These are phyloP conservation scores for Starmerella powellii DNA, from an alignment of 805 yeast genomes.

Conservation along the genomic window DNA sequence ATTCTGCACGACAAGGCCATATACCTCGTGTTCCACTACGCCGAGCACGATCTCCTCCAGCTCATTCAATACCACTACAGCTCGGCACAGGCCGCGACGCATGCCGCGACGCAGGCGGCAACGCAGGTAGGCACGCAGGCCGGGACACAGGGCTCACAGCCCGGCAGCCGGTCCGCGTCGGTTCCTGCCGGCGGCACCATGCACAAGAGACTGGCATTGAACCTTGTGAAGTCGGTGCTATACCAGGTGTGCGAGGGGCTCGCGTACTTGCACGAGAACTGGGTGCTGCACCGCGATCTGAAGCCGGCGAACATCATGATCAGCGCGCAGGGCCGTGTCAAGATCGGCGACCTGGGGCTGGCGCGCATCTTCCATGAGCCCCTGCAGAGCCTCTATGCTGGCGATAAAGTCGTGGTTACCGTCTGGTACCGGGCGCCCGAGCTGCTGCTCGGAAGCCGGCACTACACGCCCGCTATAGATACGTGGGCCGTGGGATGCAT, in stretches of 20 bases:
- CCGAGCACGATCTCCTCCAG: constrained; percentile 90
- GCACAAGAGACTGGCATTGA: constrained; percentile 44
- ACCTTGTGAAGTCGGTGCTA: constrained; percentile 65
- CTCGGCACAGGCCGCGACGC: constrained; percentile 2
- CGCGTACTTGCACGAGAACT: constrained; percentile 81
- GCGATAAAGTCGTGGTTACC: constrained; percentile 93
- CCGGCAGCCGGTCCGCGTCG: background rate
- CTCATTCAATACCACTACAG: constrained; percentile 90
- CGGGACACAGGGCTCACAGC: no score
- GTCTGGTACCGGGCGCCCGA: constrained; percentile 97
- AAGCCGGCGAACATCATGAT: constrained; percentile 99
- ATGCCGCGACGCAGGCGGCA: background rate
- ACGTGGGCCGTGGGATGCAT: constrained; percentile 95
- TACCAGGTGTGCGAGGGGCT: constrained; percentile 93
- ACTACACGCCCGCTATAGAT: constrained; percentile 86
- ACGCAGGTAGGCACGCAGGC: background rate
- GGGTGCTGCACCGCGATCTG: constrained; percentile 91
- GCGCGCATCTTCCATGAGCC: constrained; percentile 83
- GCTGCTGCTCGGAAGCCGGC: constrained; percentile 75
- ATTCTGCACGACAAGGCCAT: constrained; percentile 78
- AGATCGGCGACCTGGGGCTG: constrained; percentile 88
- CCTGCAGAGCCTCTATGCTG: constrained; percentile 72
- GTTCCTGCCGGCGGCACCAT: background rate
- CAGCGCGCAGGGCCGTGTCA: constrained; percentile 74
- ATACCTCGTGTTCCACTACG: constrained; percentile 90